Base-by-base conservation (phyloP, 2,329 filamentous ascomycete genomes). In the Fusarium decemcellulare region DNA sequence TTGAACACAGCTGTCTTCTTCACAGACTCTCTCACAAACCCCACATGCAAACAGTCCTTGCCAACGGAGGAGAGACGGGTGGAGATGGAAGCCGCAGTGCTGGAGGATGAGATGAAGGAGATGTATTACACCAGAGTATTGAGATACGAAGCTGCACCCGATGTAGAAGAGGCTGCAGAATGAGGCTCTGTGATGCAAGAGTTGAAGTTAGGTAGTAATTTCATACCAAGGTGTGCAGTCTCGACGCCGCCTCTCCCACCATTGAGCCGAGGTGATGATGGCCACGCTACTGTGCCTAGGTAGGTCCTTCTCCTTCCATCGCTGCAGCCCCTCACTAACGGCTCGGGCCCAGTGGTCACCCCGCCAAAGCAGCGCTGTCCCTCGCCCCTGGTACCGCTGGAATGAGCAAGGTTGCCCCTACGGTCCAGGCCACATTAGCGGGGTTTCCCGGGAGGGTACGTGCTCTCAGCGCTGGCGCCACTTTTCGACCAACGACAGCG, bases 211-310 rank as follows among this genome's bases (percentile, higher is more conserved):
- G 59, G 52, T 63, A 57, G 52, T 56, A 48, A 66, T 51, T 61
- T 58, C 36, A 65, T 59, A 57, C 29, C 18, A 55, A 48, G 47
- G 53, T 55, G 51, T 32, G 40, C 39, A 54, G 48, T 61, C 37
- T 67, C 55, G 32, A 56, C 47, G 54, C 46, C 44, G 48, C 66
- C 46, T 18, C 55, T 61, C 54, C 30, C 54, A 48, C 43, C 32
- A 70, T 44, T 50, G 56, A 68, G 67, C 67, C 67, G 67, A 71
- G 67, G 67, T 53, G 67, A 67, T 61, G 63, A 61, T 66, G 44
- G n/a, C 29, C 46, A 5, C 65, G 59, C 63, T 63, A 70, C 51
- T 14, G 39, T 56, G 39, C 47, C 57, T 55, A 36, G 46, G 18
- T 55, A 36, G 46, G 18, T 43, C 27, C 30, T 8, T 46, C 29